Base-by-base conservation (phyloP, 2,329 filamentous ascomycete species). In the Fusarium sp. region DNA sequence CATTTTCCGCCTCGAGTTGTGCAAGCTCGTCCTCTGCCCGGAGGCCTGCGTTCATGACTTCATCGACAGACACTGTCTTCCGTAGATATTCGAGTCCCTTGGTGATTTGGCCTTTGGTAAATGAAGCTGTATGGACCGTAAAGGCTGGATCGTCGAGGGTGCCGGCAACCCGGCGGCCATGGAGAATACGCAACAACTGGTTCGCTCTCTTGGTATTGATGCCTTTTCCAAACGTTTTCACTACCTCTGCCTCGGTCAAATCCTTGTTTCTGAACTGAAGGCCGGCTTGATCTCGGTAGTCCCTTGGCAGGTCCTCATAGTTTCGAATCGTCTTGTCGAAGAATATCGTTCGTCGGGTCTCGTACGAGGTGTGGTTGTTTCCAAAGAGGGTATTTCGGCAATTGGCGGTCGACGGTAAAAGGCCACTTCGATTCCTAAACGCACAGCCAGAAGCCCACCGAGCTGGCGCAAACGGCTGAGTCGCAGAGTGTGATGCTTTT, bases 101-200 rank as follows among this genome's bases (percentile, higher is more conserved):
- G 18, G 78, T 75, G 18, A 84, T 78, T 61, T 88, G 82, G 3
- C 77, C 63, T 4, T 76, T 55, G 11, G 78, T 78, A 68, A 80
- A 89, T 12, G 76, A 72, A 4, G 77, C 77, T 28, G 86, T 88
- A 67, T 88, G 84, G 26, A 78, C 67, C 35, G 78, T 78, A 47
- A 86, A 82, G 7, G 78, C 80, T 4, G 88, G 88, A 72, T 91
- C 89, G 13, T 88, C 84, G 41, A 91, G 80, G 5, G 88, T 90
- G 33, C 89, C 89, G 10, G 89, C 88, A 23, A 91, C 87, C 39
- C 89, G 83, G 35, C 88, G 84, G 11, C 89, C 89, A 74, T 91
- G 89, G 15, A 91, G 77, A 49, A 91, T 86, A 53, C 82, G 81
- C 49, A 91, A 77, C 42, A 91, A 76, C 43, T 78, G 79, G 74